Percentiles rank a stretch among this genome's conserved stretches.
Conservation (phyloP, 1,284 basidiomycete species). For the Rhodotorula sp. region DNA sequence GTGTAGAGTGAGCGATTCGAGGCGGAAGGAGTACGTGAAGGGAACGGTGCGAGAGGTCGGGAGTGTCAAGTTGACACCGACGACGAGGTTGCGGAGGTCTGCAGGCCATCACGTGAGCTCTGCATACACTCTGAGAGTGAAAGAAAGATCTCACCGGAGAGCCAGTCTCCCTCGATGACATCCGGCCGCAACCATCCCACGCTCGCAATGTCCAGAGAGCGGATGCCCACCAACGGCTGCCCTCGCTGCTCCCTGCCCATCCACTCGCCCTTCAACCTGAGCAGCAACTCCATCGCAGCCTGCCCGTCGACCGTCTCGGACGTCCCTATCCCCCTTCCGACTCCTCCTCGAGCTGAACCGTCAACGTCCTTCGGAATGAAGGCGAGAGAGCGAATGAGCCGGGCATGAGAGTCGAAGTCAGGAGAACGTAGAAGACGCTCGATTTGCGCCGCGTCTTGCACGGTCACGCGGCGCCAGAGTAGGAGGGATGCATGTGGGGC, state of each 20-base stretch:
- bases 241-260: too few relatives aligned
- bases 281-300: background rate
- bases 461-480: background rate
- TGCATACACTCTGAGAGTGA: fast-evolving
- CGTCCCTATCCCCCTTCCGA: conserved; percentile 12
- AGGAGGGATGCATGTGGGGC: background rate
- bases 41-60: background rate
- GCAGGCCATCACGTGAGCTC: background rate
- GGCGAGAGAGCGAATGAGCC: background rate
- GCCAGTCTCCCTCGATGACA: conserved; percentile 10
- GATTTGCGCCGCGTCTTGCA: background rate
- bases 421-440: background rate
- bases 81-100: conserved; percentile 1
- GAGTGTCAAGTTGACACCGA: background rate
- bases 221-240: background rate
- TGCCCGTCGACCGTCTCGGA: conserved; percentile 3
- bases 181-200: background rate
- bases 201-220: conserved; percentile 4
- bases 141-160: background rate
- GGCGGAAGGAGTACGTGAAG: conserved; percentile 2
- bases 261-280: background rate
- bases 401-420: fast-evolving
- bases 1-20: conserved; percentile 5
- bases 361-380: conserved; percentile 3
- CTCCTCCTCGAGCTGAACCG: background rate